These are phyloP conservation scores for Ambrosia trifida DNA, from an alignment of 129 eudicot genomes.

Conservation along the genomic window DNA sequence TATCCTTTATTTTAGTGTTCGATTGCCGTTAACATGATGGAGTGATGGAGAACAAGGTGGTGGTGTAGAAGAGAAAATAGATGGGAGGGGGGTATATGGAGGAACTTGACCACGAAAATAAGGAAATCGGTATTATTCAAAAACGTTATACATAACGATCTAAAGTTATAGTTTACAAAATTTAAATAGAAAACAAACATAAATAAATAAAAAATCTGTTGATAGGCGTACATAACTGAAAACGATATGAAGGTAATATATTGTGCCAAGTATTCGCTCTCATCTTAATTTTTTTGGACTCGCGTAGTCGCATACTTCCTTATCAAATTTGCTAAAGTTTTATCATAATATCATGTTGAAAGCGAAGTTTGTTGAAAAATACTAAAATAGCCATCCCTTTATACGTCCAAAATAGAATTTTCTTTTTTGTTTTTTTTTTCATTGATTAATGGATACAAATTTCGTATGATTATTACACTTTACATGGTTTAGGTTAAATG, in stretches of 20 bases:
- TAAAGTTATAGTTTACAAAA: too few relatives aligned
- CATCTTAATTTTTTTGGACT: conserved; percentile 35
- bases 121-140: too few relatives aligned
- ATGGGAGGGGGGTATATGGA: too few relatives aligned
- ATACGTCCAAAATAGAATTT: background rate
- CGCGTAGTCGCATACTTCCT: conserved; percentile 26
- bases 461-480: background rate
- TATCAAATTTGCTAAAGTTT: conserved; percentile 34
- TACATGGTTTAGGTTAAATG: background rate
- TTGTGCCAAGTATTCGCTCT: conserved; percentile 38
- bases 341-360: conserved; percentile 28
- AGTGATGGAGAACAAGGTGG: too few relatives aligned
- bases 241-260: conserved; percentile 20
- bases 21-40: too few relatives aligned
- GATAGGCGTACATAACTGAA: conserved; percentile 21
- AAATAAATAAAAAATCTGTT: background rate
- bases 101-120: too few relatives aligned
- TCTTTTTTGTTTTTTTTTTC: background rate
- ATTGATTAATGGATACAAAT: background rate
- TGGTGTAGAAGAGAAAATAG: too few relatives aligned
- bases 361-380: conserved; percentile 26
- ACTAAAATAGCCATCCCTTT: conserved; percentile 10
- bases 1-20: too few relatives aligned
- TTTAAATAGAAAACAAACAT: too few relatives aligned
- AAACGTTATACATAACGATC: too few relatives aligned